These are phyloP conservation scores for Herpetomonas samuelpessoai DNA, from an alignment of 208 protist species.

Conservation along the genomic window DNA sequence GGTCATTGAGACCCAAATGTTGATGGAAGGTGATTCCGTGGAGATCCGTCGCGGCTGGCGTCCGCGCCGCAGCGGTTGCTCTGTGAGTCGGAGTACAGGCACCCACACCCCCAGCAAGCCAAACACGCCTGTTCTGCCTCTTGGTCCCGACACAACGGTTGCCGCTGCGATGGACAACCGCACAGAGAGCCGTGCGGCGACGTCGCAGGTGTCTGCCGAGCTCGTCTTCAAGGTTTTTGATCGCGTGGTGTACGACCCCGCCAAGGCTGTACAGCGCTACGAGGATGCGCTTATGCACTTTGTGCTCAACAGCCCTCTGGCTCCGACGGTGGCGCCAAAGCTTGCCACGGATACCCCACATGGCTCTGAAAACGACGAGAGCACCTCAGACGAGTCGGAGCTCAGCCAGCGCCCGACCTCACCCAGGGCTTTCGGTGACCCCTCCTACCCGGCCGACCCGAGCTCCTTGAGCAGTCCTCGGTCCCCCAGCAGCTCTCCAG, in stretches of 20 bases:
- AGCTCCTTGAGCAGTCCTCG: not conserved
- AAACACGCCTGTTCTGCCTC: not conserved
- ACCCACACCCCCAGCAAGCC: not conserved
- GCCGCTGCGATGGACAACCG: not conserved
- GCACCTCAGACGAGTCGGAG: not conserved
- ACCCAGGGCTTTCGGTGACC: not conserved
- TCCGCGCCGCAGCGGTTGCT: not conserved
- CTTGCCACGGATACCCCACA: not conserved
- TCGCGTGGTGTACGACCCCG: not conserved
- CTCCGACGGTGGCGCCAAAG: not conserved
- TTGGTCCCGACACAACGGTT: not conserved
- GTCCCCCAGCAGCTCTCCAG: not conserved
- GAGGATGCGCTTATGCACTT: constrained; percentile 2
- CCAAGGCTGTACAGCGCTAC: not conserved
- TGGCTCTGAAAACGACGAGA: not conserved
- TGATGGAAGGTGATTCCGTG: not conserved
- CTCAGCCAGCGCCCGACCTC: not conserved
- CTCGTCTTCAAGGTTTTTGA: constrained; percentile 2
- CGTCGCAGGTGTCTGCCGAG: not conserved
- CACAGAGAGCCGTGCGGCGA: not conserved
- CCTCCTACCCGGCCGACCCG: not conserved
- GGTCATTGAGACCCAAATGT: not conserved
- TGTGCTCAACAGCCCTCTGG: constrained; percentile 1
- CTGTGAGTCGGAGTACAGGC: not conserved
- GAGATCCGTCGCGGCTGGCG: too few relatives aligned